A percentile compares a stretch with the other conserved stretches of the same genome.
Evolutionary conservation across 1,284 basidiomycete genomes (phyloP).

Genomic region (Cryptococcus floricola): DNA sequence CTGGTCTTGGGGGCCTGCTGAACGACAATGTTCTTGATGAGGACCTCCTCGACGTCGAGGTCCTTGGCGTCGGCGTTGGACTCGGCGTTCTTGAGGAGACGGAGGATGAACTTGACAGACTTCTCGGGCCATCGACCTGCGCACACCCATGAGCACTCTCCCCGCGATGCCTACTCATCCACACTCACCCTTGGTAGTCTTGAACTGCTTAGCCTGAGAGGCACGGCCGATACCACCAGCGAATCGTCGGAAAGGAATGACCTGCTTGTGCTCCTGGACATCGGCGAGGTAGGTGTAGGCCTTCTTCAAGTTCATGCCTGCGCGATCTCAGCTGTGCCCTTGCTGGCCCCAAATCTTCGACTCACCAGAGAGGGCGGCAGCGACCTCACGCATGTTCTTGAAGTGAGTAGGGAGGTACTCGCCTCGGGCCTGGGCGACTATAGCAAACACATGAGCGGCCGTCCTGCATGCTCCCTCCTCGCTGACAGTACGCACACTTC

Average conservation of each 20-base stretch:
- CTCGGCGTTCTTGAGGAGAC: conserved; percentile 97
- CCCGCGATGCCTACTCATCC: not conserved
- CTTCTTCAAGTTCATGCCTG: conserved; percentile 91
- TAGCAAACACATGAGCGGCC: conserved; percentile 5
- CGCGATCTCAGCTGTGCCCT: conserved; percentile 4
- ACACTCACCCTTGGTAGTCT: conserved; percentile 83
- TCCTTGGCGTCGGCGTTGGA: conserved; percentile 99
- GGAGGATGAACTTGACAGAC: conserved; percentile 92
- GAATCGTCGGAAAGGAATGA: conserved; percentile 96
- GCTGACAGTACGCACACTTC: conserved; percentile 64
- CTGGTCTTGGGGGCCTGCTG: conserved; percentile 99
- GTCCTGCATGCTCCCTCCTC: not conserved
- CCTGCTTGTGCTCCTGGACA: conserved; percentile 94
- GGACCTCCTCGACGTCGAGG: conserved; percentile 84
- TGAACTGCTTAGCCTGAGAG: conserved; percentile 96
- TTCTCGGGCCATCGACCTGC: conserved; percentile 99
- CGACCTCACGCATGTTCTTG: conserved; percentile 99
- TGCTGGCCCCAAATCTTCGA: conserved; percentile 10
- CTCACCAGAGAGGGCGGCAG: conserved; percentile 76
- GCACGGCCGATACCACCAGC: conserved; percentile 96
- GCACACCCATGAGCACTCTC: not conserved
- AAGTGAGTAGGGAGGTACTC: conserved; percentile 99
- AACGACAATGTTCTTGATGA: conserved; percentile 96
- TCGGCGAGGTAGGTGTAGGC: conserved; percentile 92
- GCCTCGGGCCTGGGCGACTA: conserved; percentile 86